phyloP scores from a whole-genome alignment of 1,139 yeast genomes.

The Nakaseomyces delphensis region DNA sequence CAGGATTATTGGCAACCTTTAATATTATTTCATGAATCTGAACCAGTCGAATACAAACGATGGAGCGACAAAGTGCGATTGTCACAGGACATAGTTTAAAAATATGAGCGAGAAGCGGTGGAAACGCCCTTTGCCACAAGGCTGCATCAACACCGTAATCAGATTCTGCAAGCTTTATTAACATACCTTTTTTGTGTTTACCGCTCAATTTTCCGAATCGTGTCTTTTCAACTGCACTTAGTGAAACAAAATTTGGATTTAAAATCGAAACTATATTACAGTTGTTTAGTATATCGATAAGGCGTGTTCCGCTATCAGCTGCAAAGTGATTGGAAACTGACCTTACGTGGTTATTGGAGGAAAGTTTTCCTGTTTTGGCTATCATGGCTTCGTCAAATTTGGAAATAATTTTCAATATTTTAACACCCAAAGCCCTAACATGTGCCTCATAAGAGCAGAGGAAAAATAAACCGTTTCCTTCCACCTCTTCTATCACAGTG shows the following conservation, averaged over 20 bases:
- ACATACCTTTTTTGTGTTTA: slow-evolving; percentile 49
- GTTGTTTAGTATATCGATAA: slow-evolving; percentile 68
- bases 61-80: slow-evolving; percentile 87
- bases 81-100: slow-evolving; percentile 86
- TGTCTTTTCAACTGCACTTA: slow-evolving; percentile 76
- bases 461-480: slow-evolving; percentile 90
- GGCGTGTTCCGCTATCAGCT: slow-evolving; percentile 69
- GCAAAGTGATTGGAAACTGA: slow-evolving; percentile 57
- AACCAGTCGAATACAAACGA: slow-evolving; percentile 79
- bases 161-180: slow-evolving; percentile 73
- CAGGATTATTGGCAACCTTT: slow-evolving; percentile 46
- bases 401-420: slow-evolving; percentile 65
- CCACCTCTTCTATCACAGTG: slow-evolving; percentile 84
- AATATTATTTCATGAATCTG: slow-evolving; percentile 79
- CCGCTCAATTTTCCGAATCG: slow-evolving; percentile 57
- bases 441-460: slow-evolving; percentile 79
- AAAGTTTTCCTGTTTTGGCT: slow-evolving; percentile 36
- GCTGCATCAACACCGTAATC: slow-evolving; percentile 95
- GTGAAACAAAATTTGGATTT: slow-evolving; percentile 42
- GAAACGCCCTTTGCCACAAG: slow-evolving; percentile 84
- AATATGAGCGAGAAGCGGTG: slow-evolving; percentile 60
- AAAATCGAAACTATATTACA: slow-evolving; percentile 62
- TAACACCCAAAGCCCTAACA: slow-evolving; percentile 65
- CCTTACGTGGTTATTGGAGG: slow-evolving; percentile 40
- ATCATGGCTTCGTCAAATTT: slow-evolving; percentile 77